Percentiles rank a stretch among this genome's conserved stretches.
These are phyloP conservation scores for Kluyveromyces siamensis DNA, from an alignment of 805 yeast species.

Conservation along the genomic window DNA sequence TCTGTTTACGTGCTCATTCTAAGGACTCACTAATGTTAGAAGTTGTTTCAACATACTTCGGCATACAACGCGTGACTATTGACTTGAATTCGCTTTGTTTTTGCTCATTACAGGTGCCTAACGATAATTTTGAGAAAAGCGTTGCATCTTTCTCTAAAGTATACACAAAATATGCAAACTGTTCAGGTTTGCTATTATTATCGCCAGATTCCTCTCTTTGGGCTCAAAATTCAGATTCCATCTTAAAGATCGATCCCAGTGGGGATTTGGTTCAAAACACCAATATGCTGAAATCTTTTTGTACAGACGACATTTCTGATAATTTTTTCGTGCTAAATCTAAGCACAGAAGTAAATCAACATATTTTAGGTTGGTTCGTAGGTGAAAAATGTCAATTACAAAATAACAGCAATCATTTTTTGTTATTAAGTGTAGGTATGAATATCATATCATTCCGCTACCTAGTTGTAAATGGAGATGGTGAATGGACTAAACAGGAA, in stretches of 20 bases:
- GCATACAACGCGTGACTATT: background rate
- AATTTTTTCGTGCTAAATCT: background rate
- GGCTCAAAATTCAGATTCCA: background rate
- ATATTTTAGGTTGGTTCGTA: no score
- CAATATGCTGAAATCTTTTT: background rate
- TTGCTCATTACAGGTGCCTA: background rate
- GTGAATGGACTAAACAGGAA: background rate
- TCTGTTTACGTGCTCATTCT: background rate
- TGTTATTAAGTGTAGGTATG: background rate
- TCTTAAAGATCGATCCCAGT: background rate
- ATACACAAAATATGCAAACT: background rate
- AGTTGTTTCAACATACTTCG: background rate
- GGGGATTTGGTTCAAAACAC: background rate
- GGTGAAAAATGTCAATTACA: background rate
- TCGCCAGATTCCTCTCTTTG: background rate
- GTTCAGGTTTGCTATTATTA: background rate
- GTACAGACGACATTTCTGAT: no score
- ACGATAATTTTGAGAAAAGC: background rate
- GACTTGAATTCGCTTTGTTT: background rate
- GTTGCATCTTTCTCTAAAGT: background rate
- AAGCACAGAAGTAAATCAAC: no score
- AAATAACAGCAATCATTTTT: background rate
- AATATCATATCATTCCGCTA: background rate
- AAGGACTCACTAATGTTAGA: background rate
- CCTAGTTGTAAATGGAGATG: background rate